phyloP scores from a whole-genome alignment of 2,329 filamentous ascomycete genomes.

The Aspergillus uvarum region DNA sequence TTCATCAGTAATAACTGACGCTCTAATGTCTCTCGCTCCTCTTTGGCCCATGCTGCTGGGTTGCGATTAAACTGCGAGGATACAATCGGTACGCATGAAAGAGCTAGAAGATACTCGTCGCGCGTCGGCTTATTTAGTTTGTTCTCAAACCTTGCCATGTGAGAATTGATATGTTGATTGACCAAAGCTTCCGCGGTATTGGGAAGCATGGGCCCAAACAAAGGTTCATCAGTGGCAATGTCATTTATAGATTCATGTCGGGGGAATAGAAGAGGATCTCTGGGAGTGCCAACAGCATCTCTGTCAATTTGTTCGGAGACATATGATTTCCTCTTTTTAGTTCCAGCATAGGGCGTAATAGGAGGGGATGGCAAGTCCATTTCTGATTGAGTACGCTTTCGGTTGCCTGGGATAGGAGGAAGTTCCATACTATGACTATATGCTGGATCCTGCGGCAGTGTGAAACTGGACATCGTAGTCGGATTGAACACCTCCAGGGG shows the following conservation, averaged over 20 bases:
- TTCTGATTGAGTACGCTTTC: conserved; percentile 44
- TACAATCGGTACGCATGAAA: conserved; percentile 47
- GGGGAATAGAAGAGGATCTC: conserved; percentile 47
- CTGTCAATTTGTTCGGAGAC: conserved; percentile 35
- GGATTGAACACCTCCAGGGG: conserved; percentile 51
- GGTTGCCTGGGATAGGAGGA: conserved; percentile 43
- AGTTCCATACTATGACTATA: conserved; percentile 36
- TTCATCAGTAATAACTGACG: conserved; percentile 44
- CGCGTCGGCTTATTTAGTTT: conserved; percentile 45
- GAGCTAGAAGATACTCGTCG: conserved; percentile 45
- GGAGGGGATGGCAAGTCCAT: conserved; percentile 48
- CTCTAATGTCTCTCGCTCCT: conserved; percentile 44
- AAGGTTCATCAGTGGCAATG: conserved; percentile 39
- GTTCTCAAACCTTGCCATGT: conserved; percentile 43
- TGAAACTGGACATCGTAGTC: conserved; percentile 27
- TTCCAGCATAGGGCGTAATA: conserved; percentile 45
- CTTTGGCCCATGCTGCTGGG: conserved; percentile 44
- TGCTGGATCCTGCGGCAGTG: conserved; percentile 29
- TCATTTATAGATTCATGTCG: conserved; percentile 35
- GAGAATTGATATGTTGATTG: conserved; percentile 44
- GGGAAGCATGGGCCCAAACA: conserved; percentile 40
- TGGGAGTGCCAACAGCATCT: conserved; percentile 28
- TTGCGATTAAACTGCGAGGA: conserved; percentile 45
- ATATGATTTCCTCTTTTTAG: conserved; percentile 40
- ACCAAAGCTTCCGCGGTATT: conserved; percentile 40